phyloP scores from a whole-genome alignment of 2,329 filamentous ascomycete species.

The Nigrograna mackinnonii region DNA sequence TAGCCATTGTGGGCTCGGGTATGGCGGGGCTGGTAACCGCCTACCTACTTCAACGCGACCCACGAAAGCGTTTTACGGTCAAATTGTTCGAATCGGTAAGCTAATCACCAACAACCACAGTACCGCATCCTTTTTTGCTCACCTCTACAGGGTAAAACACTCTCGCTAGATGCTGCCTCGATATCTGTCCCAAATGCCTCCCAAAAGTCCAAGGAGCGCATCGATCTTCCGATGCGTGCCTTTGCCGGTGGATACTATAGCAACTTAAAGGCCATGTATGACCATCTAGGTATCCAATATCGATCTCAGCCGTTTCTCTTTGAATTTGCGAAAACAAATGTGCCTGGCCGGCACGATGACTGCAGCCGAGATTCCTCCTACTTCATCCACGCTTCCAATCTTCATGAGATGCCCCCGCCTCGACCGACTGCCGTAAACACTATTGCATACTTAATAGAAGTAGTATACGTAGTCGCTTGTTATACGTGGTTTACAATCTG shows the following conservation, averaged over 20 bases:
- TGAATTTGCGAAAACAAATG: slow-evolving; percentile 45
- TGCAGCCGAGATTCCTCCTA: slow-evolving; percentile 36
- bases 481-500: slow-evolving; percentile 59
- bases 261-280: slow-evolving; percentile 61
- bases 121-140: neutral
- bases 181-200: slow-evolving; percentile 38
- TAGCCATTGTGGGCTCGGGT: slow-evolving; percentile 54
- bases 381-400: slow-evolving; percentile 59
- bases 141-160: slow-evolving; percentile 39
- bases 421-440: slow-evolving; percentile 41
- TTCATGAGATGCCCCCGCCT: slow-evolving; percentile 53
- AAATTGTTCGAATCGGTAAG: slow-evolving; percentile 51
- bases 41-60: slow-evolving; percentile 48
- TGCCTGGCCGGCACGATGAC: neutral
- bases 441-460: slow-evolving; percentile 48
- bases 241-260: slow-evolving; percentile 59
- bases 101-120: neutral
- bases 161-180: slow-evolving; percentile 52
- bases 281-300: slow-evolving; percentile 56
- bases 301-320: slow-evolving; percentile 58
- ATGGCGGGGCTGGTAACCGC: slow-evolving; percentile 54
- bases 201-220: slow-evolving; percentile 31
- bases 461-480: slow-evolving; percentile 50
- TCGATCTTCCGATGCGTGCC: slow-evolving; percentile 57
- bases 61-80: slow-evolving; percentile 44